Conservation (phyloP, 192 early-diverging fungal species). For the Jimgerdemannia lactiflua region DNA sequence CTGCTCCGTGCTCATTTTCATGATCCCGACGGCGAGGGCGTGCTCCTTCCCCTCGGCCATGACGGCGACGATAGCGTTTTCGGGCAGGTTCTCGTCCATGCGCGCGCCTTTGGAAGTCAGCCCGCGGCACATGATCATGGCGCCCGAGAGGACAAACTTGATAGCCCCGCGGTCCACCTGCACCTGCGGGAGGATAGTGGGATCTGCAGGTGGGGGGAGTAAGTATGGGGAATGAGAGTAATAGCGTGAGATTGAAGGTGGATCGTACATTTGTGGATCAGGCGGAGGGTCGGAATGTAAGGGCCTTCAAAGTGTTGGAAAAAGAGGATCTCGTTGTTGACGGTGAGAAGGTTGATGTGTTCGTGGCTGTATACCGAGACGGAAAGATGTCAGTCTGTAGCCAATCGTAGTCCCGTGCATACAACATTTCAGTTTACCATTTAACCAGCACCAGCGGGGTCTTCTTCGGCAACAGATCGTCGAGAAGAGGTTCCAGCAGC, state of each 20-base stretch:
- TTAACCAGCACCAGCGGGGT: conserved; percentile 82
- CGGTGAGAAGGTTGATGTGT: conserved; percentile 79
- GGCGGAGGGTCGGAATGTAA: conserved; percentile 77
- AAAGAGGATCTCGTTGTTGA: conserved; percentile 84
- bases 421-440: conserved; percentile 46
- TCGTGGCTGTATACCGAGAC: conserved; percentile 62
- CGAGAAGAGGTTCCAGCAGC: conserved; percentile 77
- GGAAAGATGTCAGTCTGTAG: not conserved
- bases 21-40: conserved; percentile 85
- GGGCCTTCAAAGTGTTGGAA: conserved; percentile 97
- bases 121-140: conserved; percentile 99
- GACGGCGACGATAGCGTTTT: conserved; percentile 77
- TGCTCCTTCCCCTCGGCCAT: conserved; percentile 97
- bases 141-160: conserved; percentile 95
- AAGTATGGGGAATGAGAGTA: conserved; percentile 6
- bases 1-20: conserved; percentile 86
- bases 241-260: not conserved
- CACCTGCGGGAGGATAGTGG: conserved; percentile 84
- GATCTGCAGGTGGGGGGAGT: conserved; percentile 49
- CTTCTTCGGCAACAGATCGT: conserved; percentile 98
- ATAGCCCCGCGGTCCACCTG: conserved; percentile 98
- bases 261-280: conserved; percentile 85
- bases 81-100: conserved; percentile 69
- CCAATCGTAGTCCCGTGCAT: not conserved
- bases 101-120: conserved; percentile 90